phyloP scores from a whole-genome alignment of 164 flowering plant genomes.

The Euptelea pleiosperma region DNA sequence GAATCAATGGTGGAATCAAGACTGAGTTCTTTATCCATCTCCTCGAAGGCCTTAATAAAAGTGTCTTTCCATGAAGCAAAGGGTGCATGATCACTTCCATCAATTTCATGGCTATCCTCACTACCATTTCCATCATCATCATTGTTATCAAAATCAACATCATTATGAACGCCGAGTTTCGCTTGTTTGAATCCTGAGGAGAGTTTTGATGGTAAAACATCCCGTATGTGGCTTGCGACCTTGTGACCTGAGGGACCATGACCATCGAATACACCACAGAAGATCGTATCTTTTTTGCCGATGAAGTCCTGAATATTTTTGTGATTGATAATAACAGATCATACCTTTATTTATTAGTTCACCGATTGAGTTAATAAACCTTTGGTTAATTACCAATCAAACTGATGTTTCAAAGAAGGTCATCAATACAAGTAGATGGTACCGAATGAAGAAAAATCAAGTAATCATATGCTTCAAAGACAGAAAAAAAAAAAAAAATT shows the following conservation, averaged over 20 bases:
- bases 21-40: slow-evolving; percentile 57
- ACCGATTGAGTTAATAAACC: not conserved
- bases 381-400: too few relatives aligned
- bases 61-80: slow-evolving; percentile 42
- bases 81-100: not conserved
- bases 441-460: too few relatives aligned
- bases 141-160: slow-evolving; percentile 1
- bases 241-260: slow-evolving; percentile 83
- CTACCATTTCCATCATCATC: slow-evolving; percentile 9
- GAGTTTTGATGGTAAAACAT: slow-evolving; percentile 56
- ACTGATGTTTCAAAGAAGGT: too few relatives aligned
- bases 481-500: too few relatives aligned
- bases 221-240: slow-evolving; percentile 60
- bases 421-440: too few relatives aligned
- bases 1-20: slow-evolving; percentile 34
- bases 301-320: slow-evolving; percentile 45
- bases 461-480: too few relatives aligned
- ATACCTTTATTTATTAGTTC: not conserved
- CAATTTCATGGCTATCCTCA: not conserved
- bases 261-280: slow-evolving; percentile 85
- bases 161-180: slow-evolving; percentile 1
- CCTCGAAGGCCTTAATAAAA: slow-evolving; percentile 47
- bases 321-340: not conserved
- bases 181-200: slow-evolving; percentile 17
- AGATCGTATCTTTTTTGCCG: slow-evolving; percentile 47